Evolutionary conservation across 2,329 filamentous ascomycete genomes (phyloP).

Genomic region (Rugonectria rugulosa): DNA sequence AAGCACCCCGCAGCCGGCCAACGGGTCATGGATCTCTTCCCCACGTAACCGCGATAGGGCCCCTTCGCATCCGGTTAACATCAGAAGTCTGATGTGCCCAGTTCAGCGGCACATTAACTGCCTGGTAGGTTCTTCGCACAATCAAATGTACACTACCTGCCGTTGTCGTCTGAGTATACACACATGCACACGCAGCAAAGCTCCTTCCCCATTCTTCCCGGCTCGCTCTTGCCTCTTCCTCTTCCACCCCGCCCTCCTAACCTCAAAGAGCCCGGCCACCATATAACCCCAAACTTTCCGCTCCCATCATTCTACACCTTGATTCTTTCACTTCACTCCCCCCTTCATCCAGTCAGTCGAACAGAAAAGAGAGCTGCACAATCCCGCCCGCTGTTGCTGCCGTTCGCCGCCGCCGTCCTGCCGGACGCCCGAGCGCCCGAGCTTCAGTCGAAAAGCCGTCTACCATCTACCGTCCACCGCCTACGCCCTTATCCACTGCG

Average conservation of each 20-base stretch:
- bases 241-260: conserved; percentile 12
- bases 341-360: background rate
- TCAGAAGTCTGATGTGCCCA: too few relatives aligned
- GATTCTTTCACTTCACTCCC: background rate
- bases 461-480: conserved; percentile 23
- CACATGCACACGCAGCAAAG: conserved; percentile 1
- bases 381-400: conserved; percentile 15
- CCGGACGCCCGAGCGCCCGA: conserved; percentile 40
- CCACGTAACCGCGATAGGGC: too few relatives aligned
- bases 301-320: conserved; percentile 4
- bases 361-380: background rate
- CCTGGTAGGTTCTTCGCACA: too few relatives aligned
- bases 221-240: background rate
- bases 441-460: conserved; percentile 33
- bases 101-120: too few relatives aligned
- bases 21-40: conserved; percentile 4
- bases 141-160: too few relatives aligned
- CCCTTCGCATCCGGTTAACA: too few relatives aligned
- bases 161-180: too few relatives aligned
- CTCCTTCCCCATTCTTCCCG: conserved; percentile 7
- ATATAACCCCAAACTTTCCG: conserved; percentile 6
- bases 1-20: conserved; percentile 12
- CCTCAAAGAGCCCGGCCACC: conserved; percentile 2
- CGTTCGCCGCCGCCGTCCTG: conserved; percentile 32
- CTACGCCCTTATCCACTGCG: background rate